Base-by-base conservation (phyloP, 495 filamentous ascomycete species). In the Alectoria sarmentosa region DNA sequence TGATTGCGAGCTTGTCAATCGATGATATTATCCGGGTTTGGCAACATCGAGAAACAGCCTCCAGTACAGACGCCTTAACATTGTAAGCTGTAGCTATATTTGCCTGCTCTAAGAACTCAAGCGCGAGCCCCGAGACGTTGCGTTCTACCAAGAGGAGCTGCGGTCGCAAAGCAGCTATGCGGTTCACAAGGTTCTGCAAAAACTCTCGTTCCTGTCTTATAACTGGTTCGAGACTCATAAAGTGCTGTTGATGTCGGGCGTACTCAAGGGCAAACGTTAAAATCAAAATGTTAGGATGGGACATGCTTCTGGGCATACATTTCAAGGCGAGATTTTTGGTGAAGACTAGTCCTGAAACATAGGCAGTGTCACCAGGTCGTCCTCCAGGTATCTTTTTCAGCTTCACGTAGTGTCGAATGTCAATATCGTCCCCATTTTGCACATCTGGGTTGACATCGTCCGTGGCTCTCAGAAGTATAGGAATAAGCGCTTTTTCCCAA, bases 331-430 rank as follows among this genome's bases (percentile, higher is more conserved):
- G 76, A 68, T 99, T 98, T 69, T 99, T 98, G 37, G 90, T 92
- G 75, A 98, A 99, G 14, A 97, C 92, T 17, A 99, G 86, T 0
- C 95, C 95, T 38, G 94, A 95, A 36, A 99, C 87, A 73, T 98
- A 98, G 14, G 86, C 85, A 5, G 94, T 98, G 75, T 99, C 95
- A 23, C 89, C 85, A 48, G 94, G 94, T 60, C 82, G 84, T 36
- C 92, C 94, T 26, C 93, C 92, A 2, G 92, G 88, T 9, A 97
- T 92, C 72, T 95, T 95, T 71, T 99, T 99, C 28, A 99, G 76
- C 74, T 99, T 99, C 54, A 99, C 88, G 70, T 96, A 99, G 70
- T 98, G 93, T n/a, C 94, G 85, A 66, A 99, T 96, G 73, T 99
- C 93, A 76, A 98, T 96, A 70, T 93, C 90, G 70, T 99, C 95